Base-by-base conservation (phyloP, 345 rosid species). In the Litchi chinensis region DNA sequence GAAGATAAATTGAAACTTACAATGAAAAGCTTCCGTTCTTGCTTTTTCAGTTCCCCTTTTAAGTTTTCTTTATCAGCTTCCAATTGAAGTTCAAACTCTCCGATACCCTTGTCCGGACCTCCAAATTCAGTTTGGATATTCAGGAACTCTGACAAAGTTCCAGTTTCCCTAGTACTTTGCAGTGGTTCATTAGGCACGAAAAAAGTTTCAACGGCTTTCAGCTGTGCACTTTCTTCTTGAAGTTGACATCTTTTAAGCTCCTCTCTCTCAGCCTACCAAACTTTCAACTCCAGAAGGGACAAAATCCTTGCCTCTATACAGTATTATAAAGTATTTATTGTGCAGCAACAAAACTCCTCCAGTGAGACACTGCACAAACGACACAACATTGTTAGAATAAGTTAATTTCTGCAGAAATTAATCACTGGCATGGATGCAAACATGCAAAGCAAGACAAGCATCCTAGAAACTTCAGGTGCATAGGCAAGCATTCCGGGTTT, bases 261-360 rank as follows among this genome's bases (percentile, higher is more conserved):
- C 79, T 94, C 98, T 83, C 98, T 89, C 76, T 90, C 89, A 21
- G 28, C 83, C 48, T n/a, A 94, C 87, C 79, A 86, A 78, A 69
- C 83, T 81, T 24, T 89, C 89, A 50, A 92, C 85, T 71, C 84
- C 85, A 76, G 82, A 75, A 62, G 94, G 84, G 46, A 94, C 90
- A 77, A 92, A 94, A 83, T 94, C 93, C 80, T 92, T 94, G 75
- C 97, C 98, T 89, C 97, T 87, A 77, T 78, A 91, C 37, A 94
- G 90, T 87, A 94, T 86, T 79, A 92, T 88, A 79, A 84, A 84
- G 78, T 86, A 92, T 85, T 87, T 92, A 78, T 94, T 88, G 16
- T 97, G 90, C 44, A 92, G 89, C 66, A 94, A 79, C 83, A 92
- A 69, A 82, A 89, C 83, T 73, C 97, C 98, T 78, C 97, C 97